A percentile compares a stretch with the other conserved stretches of the same genome.
These are phyloP conservation scores for Akebia trifoliata DNA, from an alignment of 164 flowering plant species.

Conservation along the genomic window DNA sequence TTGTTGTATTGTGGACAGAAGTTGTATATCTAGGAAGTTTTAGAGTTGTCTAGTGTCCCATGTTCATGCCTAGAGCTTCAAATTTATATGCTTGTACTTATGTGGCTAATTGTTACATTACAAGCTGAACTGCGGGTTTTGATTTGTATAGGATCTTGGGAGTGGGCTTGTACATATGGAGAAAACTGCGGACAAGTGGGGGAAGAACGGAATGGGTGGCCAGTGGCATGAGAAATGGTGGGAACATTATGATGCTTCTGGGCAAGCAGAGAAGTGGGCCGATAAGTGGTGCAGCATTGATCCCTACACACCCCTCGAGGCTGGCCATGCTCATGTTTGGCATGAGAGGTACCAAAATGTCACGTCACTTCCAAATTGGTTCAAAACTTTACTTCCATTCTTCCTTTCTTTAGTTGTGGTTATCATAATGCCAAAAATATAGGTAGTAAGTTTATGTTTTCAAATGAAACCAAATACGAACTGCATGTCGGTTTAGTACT, in stretches of 20 bases:
- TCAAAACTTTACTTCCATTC: background rate
- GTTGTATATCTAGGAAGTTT: background rate
- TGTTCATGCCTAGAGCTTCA: background rate
- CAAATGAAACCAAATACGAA: background rate
- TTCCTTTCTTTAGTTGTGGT: background rate
- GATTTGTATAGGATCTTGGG: slow-evolving; percentile 33
- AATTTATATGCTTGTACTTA: background rate
- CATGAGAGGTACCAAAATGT: slow-evolving; percentile 72
- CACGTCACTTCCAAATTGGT: background rate
- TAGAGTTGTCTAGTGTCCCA: background rate
- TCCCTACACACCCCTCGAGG: slow-evolving; percentile 65
- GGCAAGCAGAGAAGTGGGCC: slow-evolving; percentile 88
- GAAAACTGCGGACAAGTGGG: slow-evolving; percentile 87
- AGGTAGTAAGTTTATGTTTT: background rate
- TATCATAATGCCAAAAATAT: background rate
- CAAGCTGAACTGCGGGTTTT: slow-evolving; percentile 2
- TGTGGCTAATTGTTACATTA: background rate
- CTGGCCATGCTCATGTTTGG: slow-evolving; percentile 98
- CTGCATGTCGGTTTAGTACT: too few species aligned
- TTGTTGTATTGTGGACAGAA: too few species aligned
- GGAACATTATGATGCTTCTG: slow-evolving; percentile 80
- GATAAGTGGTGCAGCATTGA: slow-evolving; percentile 95
- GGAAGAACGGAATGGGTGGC: slow-evolving; percentile 55
- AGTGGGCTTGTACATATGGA: slow-evolving; percentile 55
- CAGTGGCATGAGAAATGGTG: slow-evolving; percentile 91